A percentile compares a stretch with the other conserved stretches of the same genome.
phyloP scores from a whole-genome alignment of 1,284 basidiomycete species.

The Sphagnurus paluster region DNA sequence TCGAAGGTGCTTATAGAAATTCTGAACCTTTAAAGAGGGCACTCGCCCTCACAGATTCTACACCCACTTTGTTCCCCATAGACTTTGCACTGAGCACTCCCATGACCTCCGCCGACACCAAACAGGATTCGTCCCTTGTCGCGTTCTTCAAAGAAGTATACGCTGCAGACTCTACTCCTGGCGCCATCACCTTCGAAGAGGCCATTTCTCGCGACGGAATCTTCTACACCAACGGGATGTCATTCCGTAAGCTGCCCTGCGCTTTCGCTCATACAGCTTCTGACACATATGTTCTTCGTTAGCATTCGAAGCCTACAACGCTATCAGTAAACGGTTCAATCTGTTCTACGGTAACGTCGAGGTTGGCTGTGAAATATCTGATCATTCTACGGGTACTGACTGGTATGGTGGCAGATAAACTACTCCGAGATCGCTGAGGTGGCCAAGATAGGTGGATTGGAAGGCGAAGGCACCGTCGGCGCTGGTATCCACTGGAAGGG shows the following conservation, averaged over 20 bases:
- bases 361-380: not conserved
- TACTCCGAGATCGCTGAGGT: constrained; percentile 7
- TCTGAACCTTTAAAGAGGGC: too few relatives aligned
- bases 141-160: constrained; percentile 18
- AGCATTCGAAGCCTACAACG: constrained; percentile 4
- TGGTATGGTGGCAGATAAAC: not conserved
- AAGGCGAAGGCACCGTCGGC: constrained; percentile 9
- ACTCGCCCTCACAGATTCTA: too few relatives aligned
- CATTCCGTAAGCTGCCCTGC: not conserved
- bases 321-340: constrained; percentile 6
- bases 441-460: constrained; percentile 4
- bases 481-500: constrained; percentile 7
- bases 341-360: constrained; percentile 4
- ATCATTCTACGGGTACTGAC: too few relatives aligned
- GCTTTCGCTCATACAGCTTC: not conserved
- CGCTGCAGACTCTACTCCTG: constrained; percentile 4
- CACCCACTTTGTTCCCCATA: too few relatives aligned
- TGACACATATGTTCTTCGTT: too few relatives aligned
- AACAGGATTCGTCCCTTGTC: constrained; percentile 4
- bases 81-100: too few relatives aligned
- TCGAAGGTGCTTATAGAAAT: too few relatives aligned
- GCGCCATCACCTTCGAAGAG: constrained; percentile 7
- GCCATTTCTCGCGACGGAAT: constrained; percentile 7
- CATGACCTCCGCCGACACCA: too few relatives aligned
- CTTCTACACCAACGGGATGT: constrained; percentile 9